Evolutionary conservation across 805 yeast species (phyloP), one percentile per base, ranked within the genome.

Genomic region (Kuraishia borneana): DNA sequence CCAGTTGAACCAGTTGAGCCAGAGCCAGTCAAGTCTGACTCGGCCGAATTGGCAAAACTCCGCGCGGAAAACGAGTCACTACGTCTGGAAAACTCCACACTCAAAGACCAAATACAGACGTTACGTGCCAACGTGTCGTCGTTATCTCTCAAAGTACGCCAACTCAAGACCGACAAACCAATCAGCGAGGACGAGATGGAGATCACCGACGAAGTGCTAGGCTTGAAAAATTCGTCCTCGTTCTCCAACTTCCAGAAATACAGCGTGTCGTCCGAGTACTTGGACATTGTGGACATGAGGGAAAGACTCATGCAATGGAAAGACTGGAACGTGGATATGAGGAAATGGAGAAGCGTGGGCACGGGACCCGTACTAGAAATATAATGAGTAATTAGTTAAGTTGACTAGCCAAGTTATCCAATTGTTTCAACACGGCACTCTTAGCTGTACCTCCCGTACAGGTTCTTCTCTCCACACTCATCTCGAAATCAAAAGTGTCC

Each of bases 361-460:
- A 59, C 68, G 34, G 87, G 87, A 2, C 77, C 83, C 3, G 50
- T 68, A 4, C 60, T 78, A 10, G 75, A 73, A 31, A 47, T 65
- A 28, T 70, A 48, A 43, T 5, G 17, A 16, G 20, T 14, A 25
- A 34, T 10, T 21, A 34, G 8, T 30, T 21, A 8, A 35, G 9
- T 31, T 41, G 41, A 18, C 30, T 26, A 21, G 39, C 37, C 43
- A 71, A 56, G 34, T 41, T 46, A 3, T 51, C 54, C 31, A 89
- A 61, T 58, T 92, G 98, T 48, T 74, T 70, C 33, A 74, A 51
- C n/a, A 92, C 83, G 12, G 98, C 96, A 23, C 75, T 58, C 58
- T 78, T 85, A 12, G 97, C 96, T 21, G 98, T 88, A 45, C 99
- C 99, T 41, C 99, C 99, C 37, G 77, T 87, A 16, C 97, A 95